Conservation (phyloP, 2,329 filamentous ascomycete genomes). For the Byssothecium circinans region DNA sequence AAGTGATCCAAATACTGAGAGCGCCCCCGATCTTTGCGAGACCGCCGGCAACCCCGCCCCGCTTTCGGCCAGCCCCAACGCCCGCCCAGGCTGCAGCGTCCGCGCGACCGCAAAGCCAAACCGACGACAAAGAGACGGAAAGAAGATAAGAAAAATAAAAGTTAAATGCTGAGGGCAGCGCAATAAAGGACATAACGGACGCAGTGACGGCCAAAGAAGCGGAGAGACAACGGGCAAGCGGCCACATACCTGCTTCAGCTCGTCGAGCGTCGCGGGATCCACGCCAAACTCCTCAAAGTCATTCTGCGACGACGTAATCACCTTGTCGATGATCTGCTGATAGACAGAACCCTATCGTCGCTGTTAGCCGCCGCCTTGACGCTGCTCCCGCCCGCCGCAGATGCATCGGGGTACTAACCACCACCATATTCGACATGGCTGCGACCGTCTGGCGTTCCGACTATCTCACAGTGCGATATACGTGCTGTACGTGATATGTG, state of each 20-base stretch:
- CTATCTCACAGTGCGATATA: not conserved
- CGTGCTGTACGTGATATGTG: not conserved
- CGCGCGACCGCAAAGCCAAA: conserved; percentile 20
- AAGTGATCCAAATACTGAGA: conserved; percentile 50
- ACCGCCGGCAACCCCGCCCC: conserved; percentile 46
- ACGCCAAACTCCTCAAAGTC: conserved; percentile 98
- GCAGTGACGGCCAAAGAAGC: conserved; percentile 13
- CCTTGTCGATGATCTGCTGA: conserved; percentile 83
- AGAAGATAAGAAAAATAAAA: conserved; percentile 7
- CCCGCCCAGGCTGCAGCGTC: conserved; percentile 29
- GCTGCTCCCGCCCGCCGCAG: not conserved
- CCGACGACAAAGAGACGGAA: conserved; percentile 14
- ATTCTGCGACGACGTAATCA: conserved; percentile 67
- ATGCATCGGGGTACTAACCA: conserved; percentile 38
- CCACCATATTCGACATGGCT: conserved; percentile 43
- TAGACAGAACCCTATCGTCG: conserved; percentile 70
- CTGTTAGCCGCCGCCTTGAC: conserved; percentile 32
- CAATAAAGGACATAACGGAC: conserved; percentile 7
- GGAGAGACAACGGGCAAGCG: conserved; percentile 10
- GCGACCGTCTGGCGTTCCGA: not conserved
- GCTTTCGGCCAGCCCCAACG: conserved; percentile 44
- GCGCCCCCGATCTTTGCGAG: conserved; percentile 42
- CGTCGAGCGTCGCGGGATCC: conserved; percentile 80
- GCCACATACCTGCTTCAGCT: conserved; percentile 79
- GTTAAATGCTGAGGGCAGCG: too few species aligned